phyloP scores from a whole-genome alignment of 495 filamentous ascomycete species.

The Endocarpon pusillum region DNA sequence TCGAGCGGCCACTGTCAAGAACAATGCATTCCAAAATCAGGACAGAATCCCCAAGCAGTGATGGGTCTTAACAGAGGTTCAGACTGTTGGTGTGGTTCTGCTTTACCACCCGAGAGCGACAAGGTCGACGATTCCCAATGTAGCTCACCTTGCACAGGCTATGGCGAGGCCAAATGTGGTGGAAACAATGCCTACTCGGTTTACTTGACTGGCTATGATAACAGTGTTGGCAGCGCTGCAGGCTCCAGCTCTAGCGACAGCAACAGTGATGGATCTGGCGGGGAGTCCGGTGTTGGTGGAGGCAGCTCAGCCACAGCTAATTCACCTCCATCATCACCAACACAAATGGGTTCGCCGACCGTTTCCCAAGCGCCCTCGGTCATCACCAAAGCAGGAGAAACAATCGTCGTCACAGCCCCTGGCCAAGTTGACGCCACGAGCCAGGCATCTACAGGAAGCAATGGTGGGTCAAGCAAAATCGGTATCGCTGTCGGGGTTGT shows the following conservation, averaged over 20 bases:
- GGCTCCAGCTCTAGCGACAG: neutral
- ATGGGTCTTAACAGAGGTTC: constrained; percentile 26
- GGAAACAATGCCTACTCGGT: constrained; percentile 24
- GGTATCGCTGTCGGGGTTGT: constrained; percentile 83
- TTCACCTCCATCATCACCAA: constrained; percentile 11
- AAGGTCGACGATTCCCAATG: constrained; percentile 24
- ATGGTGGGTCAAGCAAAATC: constrained; percentile 38
- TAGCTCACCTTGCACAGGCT: constrained; percentile 25
- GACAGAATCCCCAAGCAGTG: constrained; percentile 18
- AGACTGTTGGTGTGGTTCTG: constrained; percentile 30
- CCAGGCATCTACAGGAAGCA: constrained; percentile 8
- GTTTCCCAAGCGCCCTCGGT: constrained; percentile 9
- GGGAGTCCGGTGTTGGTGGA: no score
- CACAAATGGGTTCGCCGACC: constrained; percentile 2
- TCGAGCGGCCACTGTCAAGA: constrained; percentile 31
- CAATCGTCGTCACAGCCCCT: constrained; percentile 22
- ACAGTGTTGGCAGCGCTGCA: constrained; percentile 9
- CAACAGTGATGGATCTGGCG: no score
- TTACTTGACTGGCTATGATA: constrained; percentile 24
- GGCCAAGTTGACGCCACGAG: constrained; percentile 8
- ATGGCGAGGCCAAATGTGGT: constrained; percentile 27
- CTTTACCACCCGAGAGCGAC: constrained; percentile 22
- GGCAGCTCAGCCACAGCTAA: constrained; percentile 3
- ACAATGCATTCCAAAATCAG: constrained; percentile 16
- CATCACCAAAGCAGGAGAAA: constrained; percentile 19